A percentile compares a stretch with the other conserved stretches of the same genome.
phyloP scores from a whole-genome alignment of 768 basidiomycete genomes.

The Crepidotus variabilis region DNA sequence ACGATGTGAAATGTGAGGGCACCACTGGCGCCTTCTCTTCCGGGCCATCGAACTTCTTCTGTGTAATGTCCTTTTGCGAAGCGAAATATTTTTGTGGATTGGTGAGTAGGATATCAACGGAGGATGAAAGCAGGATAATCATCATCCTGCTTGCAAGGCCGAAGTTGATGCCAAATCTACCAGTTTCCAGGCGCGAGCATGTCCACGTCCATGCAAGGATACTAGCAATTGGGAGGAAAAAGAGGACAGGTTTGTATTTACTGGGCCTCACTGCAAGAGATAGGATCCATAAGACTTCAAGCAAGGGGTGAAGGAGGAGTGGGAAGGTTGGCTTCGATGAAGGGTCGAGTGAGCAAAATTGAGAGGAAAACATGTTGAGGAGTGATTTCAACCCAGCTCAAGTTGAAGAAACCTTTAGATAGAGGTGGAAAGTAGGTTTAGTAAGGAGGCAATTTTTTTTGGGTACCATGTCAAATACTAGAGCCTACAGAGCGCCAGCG shows the following conservation, averaged over 20 bases:
- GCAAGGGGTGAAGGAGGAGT: not conserved
- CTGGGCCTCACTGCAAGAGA: slow-evolving; percentile 3
- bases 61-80: not conserved
- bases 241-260: not conserved
- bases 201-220: not conserved
- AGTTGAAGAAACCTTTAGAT: no score
- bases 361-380: not conserved
- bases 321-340: not conserved
- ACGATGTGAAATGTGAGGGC: not conserved
- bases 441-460: no score
- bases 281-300: not conserved
- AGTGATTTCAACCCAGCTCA: no score
- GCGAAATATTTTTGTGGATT: not conserved
- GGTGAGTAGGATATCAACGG: not conserved
- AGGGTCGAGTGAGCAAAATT: not conserved
- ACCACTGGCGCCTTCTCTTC: not conserved
- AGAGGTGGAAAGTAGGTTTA: no score
- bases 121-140: not conserved
- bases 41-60: not conserved
- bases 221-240: not conserved
- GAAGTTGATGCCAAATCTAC: not conserved
- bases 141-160: not conserved
- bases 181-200: not conserved
- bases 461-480: no score
- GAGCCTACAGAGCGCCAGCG: no score